phyloP scores from a whole-genome alignment of 2,329 filamentous ascomycete genomes.

The Phaeosphaeriaceae sp. region DNA sequence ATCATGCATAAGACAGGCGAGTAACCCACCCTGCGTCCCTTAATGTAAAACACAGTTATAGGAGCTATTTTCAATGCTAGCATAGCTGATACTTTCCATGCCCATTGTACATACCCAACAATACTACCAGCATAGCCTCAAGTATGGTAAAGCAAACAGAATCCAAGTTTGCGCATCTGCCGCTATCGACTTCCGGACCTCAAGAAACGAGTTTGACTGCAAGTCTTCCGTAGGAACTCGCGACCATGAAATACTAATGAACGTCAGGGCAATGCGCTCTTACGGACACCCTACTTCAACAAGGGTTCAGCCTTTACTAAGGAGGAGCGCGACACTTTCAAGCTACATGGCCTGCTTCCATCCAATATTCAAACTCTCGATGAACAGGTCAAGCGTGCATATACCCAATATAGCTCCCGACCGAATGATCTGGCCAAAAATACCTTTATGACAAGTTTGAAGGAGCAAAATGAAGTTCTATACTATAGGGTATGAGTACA shows the following conservation, averaged over 20 bases:
- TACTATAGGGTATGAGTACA: conserved; percentile 69
- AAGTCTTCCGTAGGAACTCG: not conserved
- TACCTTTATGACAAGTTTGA: conserved; percentile 84
- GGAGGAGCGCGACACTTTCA: conserved; percentile 72
- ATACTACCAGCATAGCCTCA: not conserved
- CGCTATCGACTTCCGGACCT: conserved; percentile 51
- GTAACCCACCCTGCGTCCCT: too few species aligned
- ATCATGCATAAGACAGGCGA: not conserved
- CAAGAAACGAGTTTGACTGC: conserved; percentile 50
- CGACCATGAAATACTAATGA: conserved; percentile 3
- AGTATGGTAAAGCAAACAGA: conserved; percentile 30
- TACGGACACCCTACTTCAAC: conserved; percentile 75
- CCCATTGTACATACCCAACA: too few species aligned
- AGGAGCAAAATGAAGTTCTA: conserved; percentile 83
- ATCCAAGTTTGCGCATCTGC: conserved; percentile 46
- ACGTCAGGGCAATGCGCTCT: conserved; percentile 55
- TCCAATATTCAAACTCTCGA: conserved; percentile 75
- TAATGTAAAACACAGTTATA: too few species aligned
- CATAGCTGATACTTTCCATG: too few species aligned
- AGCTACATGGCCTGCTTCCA: conserved; percentile 75
- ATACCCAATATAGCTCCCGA: conserved; percentile 74
- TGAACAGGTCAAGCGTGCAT: conserved; percentile 77
- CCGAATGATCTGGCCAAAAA: conserved; percentile 77
- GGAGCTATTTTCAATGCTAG: too few species aligned
- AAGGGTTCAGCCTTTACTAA: conserved; percentile 80